These are phyloP conservation scores for Macrocystidia cucumis DNA, from an alignment of 1,284 basidiomycete genomes.

Conservation along the genomic window DNA sequence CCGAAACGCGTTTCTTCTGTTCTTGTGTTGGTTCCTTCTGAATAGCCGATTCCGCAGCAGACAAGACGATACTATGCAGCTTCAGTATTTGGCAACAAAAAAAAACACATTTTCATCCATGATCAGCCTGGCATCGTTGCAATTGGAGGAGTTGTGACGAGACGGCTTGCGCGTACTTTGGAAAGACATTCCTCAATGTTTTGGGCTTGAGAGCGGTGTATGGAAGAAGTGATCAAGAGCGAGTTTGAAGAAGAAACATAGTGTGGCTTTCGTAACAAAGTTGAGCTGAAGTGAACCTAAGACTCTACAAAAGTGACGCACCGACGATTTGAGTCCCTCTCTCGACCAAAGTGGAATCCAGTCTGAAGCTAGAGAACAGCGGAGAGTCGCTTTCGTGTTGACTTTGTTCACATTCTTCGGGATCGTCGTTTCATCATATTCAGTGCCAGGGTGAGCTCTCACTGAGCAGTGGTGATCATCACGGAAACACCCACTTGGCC, in stretches of 20 bases:
- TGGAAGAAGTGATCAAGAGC: constrained; percentile 58
- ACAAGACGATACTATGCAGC: constrained; percentile 48
- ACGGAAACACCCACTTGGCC: constrained; percentile 69
- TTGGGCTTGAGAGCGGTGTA: constrained; percentile 65
- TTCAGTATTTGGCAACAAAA: too few species aligned
- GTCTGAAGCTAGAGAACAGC: constrained; percentile 42
- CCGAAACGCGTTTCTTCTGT: constrained; percentile 47
- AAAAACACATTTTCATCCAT: too few species aligned
- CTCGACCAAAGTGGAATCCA: constrained; percentile 71
- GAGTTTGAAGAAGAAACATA: constrained; percentile 60
- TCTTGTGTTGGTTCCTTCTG: constrained; percentile 47
- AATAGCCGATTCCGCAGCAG: constrained; percentile 37
- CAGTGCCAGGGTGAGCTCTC: not conserved
- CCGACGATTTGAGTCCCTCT: constrained; percentile 40
- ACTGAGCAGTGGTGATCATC: too few species aligned
- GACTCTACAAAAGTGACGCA: constrained; percentile 20
- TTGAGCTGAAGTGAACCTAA: constrained; percentile 2
- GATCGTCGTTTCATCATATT: too few species aligned
- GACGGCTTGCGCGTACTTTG: constrained; percentile 38
- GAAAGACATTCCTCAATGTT: constrained; percentile 65
- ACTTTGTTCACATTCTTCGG: constrained; percentile 76
- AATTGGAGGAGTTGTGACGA: constrained; percentile 9
- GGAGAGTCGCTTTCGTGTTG: constrained; percentile 66
- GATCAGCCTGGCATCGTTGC: not conserved
- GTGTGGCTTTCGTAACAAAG: constrained; percentile 35